Percentiles rank a stretch among this genome's conserved stretches.
Conservation (phyloP, 2,329 filamentous ascomycete species). For the Bisporella sp. region DNA sequence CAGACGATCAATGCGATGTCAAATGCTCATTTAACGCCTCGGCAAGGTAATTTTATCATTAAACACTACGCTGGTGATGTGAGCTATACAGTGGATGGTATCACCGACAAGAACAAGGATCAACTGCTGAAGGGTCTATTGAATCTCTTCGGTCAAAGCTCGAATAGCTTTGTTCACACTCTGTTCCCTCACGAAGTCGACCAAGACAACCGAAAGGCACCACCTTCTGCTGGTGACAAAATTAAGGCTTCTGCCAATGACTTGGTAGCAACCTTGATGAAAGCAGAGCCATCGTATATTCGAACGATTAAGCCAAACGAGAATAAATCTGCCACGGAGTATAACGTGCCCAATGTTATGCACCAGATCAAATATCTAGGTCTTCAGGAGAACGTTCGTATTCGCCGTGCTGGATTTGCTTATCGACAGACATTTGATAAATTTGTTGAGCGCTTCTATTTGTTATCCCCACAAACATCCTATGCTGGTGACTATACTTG, state of each 20-base stretch:
- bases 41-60: conserved; percentile 95
- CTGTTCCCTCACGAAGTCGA: conserved; percentile 92
- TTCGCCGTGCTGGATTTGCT: conserved; percentile 91
- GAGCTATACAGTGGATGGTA: conserved; percentile 86
- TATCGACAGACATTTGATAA: conserved; percentile 97
- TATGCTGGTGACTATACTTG: conserved; percentile 98
- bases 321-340: conserved; percentile 92
- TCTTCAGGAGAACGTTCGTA: conserved; percentile 98
- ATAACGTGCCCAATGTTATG: conserved; percentile 84
- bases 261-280: conserved; percentile 91
- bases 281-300: conserved; percentile 94
- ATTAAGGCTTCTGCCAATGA: conserved; percentile 94
- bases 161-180: conserved; percentile 78
- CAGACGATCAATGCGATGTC: conserved; percentile 86
- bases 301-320: conserved; percentile 99
- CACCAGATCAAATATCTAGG: conserved; percentile 99
- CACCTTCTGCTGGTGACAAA: conserved; percentile 91
- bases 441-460: conserved; percentile 94
- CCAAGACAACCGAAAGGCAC: conserved; percentile 89
- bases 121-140: conserved; percentile 90
- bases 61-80: conserved; percentile 99
- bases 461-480: conserved; percentile 87
- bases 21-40: conserved; percentile 83
- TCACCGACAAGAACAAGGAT: conserved; percentile 99
- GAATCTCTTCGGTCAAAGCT: conserved; percentile 75